Evolutionary conservation across 208 protist species (phyloP), one percentile per base, ranked within the genome.

Genomic region (Crithidia sp.): DNA sequence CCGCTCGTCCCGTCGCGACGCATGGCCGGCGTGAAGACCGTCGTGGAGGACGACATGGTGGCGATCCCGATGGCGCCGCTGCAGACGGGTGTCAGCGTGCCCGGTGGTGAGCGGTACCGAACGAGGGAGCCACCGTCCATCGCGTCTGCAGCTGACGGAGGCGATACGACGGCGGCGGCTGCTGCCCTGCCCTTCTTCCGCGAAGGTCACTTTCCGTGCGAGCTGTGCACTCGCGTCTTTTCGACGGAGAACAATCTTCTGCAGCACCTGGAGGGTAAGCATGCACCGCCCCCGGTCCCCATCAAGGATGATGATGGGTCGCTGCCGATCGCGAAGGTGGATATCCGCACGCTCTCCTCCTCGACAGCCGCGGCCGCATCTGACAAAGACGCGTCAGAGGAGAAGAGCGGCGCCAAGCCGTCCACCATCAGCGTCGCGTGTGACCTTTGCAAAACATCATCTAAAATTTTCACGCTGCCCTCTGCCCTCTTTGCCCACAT

Each of bases 401-500:
- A 49, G 5, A 17, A 71, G 3, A 58, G 52, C 44, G 71, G 69
- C 5, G 52, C 36, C n/a, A 66, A 65, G 58, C 49, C 72, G n/a
- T 8, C 67, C 0, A 16, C 49, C 36, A 76, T 91, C 16, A 52
- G 68, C 59, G 79, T 93, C 13, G 45, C 66, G 19, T 96, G 92
- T 55, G 92, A 96, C 67, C 67, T 91, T 7, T 96, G 92, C 73
- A 58, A 41, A 2, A 28, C 49, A 0, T n/a, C 70, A 0, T 45
- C 44, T 8, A 89, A 85, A 52, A 72, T 93, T 43, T 97, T 90
- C 83, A 93, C 77, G 36, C 78, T 84, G 58, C 81, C 90, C 7
- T 97, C 92, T 1, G 88, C 90, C 0, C 76, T 97, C 6, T 95
- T 89, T 65, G 85, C 92, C 7, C 92, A 97, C 75, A 89, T 97